Conservation (phyloP, 495 filamentous ascomycete genomes). For the Trichoderma reesei region DNA sequence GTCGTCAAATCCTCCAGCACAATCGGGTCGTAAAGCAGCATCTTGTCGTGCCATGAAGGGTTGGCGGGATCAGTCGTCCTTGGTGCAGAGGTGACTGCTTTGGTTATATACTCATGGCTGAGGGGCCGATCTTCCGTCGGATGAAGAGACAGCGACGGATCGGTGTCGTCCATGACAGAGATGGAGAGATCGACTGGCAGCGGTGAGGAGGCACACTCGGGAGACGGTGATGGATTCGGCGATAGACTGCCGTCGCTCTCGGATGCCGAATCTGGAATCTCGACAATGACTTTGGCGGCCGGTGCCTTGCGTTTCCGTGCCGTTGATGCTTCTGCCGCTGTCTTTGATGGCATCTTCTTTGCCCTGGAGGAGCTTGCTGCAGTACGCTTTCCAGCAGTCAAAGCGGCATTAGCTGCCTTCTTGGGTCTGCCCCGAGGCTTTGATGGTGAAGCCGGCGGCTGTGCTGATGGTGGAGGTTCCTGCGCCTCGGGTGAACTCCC, state of each 20-base stretch:
- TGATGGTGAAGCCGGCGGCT: conserved; percentile 10
- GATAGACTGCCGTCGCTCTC: conserved; percentile 13
- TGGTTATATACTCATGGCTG: conserved; percentile 54
- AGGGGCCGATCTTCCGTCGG: conserved; percentile 29
- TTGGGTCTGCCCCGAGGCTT: conserved; percentile 18
- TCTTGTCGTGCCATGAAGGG: conserved; percentile 79
- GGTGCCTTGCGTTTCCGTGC: conserved; percentile 14
- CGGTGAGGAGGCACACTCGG: conserved; percentile 24
- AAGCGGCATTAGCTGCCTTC: conserved; percentile 11
- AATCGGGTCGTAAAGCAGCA: conserved; percentile 89
- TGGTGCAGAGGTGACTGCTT: conserved; percentile 46
- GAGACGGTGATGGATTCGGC: conserved; percentile 29
- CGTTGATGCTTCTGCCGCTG: conserved; percentile 12
- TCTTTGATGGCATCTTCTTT: conserved; percentile 12
- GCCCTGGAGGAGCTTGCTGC: background rate
- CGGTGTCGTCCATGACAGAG: conserved; percentile 31
- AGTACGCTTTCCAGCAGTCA: background rate
- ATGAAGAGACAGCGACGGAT: conserved; percentile 27
- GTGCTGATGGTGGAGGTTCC: background rate
- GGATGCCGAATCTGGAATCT: conserved; percentile 57
- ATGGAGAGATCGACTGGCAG: conserved; percentile 22
- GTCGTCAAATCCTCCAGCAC: conserved; percentile 74
- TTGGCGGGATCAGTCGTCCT: conserved; percentile 37
- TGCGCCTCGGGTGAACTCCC: conserved; percentile 10
- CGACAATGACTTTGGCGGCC: conserved; percentile 30